These are phyloP conservation scores for Striga asiatica DNA, from an alignment of 257 asterid species.

Conservation along the genomic window DNA sequence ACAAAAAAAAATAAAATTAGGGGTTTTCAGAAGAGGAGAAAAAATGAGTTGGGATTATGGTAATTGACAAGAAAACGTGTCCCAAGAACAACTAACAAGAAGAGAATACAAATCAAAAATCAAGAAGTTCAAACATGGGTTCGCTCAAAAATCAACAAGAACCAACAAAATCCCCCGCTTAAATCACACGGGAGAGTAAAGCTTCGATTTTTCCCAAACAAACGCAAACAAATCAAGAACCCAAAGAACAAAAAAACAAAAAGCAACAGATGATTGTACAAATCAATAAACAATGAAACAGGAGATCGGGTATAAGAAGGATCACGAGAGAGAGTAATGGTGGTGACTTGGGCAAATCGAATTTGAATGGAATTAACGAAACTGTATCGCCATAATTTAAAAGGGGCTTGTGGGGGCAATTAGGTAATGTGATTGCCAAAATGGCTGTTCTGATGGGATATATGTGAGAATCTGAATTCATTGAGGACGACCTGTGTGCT, in stretches of 20 bases:
- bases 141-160: conserved; percentile 6
- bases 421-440: conserved; percentile 23
- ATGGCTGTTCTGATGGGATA: conserved; percentile 14
- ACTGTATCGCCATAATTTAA: conserved; percentile 14
- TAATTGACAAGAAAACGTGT: conserved; percentile 5
- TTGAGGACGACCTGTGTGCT: conserved; percentile 37
- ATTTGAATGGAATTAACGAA: conserved; percentile 19
- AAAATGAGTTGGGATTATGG: neutral
- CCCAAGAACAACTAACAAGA: conserved; percentile 5
- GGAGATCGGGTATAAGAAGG: conserved; percentile 13
- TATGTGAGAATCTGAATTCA: conserved; percentile 33
- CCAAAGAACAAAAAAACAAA: too few species aligned
- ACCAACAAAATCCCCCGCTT: neutral
- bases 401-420: conserved; percentile 21
- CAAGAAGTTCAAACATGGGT: neutral
- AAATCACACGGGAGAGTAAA: conserved; percentile 9
- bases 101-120: conserved; percentile 2
- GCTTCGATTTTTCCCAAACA: neutral
- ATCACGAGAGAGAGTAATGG: conserved; percentile 19
- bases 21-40: neutral
- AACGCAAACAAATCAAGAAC: neutral
- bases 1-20: neutral
- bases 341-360: conserved; percentile 2
- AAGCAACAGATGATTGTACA: neutral
- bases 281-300: neutral